phyloP scores from a whole-genome alignment of 495 filamentous ascomycete species.

The Copromyces sp. region DNA sequence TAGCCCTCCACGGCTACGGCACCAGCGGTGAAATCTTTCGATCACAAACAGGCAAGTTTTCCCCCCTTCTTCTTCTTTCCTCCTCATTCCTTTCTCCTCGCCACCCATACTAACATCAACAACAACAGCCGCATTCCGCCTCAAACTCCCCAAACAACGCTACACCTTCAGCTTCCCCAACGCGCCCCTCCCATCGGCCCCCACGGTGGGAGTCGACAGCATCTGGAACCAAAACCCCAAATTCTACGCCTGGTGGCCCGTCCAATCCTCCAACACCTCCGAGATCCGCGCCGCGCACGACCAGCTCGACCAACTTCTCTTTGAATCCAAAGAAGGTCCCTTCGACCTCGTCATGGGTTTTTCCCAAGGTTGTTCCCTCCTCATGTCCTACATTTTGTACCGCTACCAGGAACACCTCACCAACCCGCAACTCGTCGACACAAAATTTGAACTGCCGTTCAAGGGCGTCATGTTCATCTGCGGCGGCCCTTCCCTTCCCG shows the following conservation, averaged over 20 bases:
- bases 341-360: conserved; percentile 54
- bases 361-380: conserved; percentile 48
- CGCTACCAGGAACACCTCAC: conserved; percentile 19
- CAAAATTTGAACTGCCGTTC: conserved; percentile 34
- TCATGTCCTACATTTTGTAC: conserved; percentile 36
- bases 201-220: conserved; percentile 44
- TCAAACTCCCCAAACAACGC: conserved; percentile 16
- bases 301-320: conserved; percentile 23
- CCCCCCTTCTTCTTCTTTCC: background rate
- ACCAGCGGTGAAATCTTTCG: conserved; percentile 49
- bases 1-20: conserved; percentile 55
- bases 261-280: conserved; percentile 16
- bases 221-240: conserved; percentile 39
- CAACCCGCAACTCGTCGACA: no score
- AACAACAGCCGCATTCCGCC: conserved; percentile 20
- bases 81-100: background rate
- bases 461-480: conserved; percentile 51
- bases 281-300: conserved; percentile 29
- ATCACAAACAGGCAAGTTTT: conserved; percentile 44
- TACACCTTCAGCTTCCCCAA: conserved; percentile 48
- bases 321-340: conserved; percentile 32
- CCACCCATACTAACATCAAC: background rate
- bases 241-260: conserved; percentile 34
- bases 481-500: conserved; percentile 38
- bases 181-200: conserved; percentile 30